Evolutionary conservation across 192 early-diverging fungal genomes (phyloP).

Genomic region (Entophlyctis luteolus): DNA sequence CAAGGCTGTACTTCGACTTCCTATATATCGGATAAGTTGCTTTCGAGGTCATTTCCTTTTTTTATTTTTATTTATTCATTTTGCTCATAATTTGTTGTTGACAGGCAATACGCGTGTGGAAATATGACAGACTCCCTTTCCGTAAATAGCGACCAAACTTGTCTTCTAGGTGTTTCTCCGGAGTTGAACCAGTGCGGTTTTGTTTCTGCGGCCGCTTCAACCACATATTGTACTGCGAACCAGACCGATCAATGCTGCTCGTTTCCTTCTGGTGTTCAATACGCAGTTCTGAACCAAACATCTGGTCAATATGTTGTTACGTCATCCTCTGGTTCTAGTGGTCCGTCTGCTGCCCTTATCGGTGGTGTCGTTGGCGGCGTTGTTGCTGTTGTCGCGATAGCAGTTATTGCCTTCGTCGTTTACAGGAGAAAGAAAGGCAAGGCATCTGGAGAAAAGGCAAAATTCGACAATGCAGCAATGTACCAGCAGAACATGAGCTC

Average conservation of each 20-base stretch:
- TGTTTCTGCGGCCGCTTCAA: too few relatives aligned
- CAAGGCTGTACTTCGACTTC: not conserved
- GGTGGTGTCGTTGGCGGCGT: slow-evolving; percentile 1
- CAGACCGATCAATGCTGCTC: slow-evolving; percentile 1
- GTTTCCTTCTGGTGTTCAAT: not conserved
- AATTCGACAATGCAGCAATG: not conserved
- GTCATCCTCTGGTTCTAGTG: not conserved
- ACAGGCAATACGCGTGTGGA: not conserved
- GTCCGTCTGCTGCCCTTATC: not conserved
- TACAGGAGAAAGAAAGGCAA: not conserved
- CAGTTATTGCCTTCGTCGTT: not conserved
- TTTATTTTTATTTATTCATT: too few relatives aligned
- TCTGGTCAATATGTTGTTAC: not conserved
- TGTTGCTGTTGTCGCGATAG: not conserved
- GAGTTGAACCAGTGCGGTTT: not conserved
- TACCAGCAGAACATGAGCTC: not conserved
- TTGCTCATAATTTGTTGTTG: not conserved
- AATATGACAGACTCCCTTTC: not conserved
- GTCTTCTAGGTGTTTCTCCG: not conserved
- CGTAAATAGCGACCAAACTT: not conserved
- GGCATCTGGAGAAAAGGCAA: not conserved
- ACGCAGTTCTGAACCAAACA: not conserved
- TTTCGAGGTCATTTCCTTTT: not conserved
- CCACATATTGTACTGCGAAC: not conserved
- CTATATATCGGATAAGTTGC: not conserved